Evolutionary conservation across 345 rosid genomes (phyloP), one percentile per base, ranked within the genome.

Genomic region (Gynandropsis gynandra): DNA sequence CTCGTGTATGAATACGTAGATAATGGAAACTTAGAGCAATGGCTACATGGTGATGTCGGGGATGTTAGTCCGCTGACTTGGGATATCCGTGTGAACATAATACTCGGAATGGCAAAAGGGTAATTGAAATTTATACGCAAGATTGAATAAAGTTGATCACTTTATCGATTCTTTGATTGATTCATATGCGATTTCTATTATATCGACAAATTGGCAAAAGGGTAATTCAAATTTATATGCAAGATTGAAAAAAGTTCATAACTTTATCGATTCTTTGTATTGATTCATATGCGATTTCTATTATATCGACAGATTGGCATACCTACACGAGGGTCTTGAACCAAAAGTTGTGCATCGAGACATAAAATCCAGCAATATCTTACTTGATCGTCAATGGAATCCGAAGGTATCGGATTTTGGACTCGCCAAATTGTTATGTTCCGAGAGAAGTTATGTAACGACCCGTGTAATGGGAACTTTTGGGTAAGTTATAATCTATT

Each of bases 381-480:
- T 90, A 52, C 80, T 90, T 50, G 98, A 90, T 73, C 78, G 75
- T 48, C 95, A 80, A 17, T 90, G 96, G 98, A 75, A 83, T 53
- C 37, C 96, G 10, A 90, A 82, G 72, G 90, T 90, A 35, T 90
- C 98, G 9, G 98, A 90, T 79, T 90, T 90, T 60, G 96, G 98
- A 29, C 98, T 90, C 6, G 98, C 98, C 43, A 90, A 90, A 74
- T 83, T 90, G 54, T 56, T 90, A 36, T 76, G 82, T 56, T 80
- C 96, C 0, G 96, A 89, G 56, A 80, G 71, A 48, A 86, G 86
- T 57, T 78, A 89, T 37, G 95, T 86, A 50, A 86, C 95, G 50
- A 89, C 97, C 7, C 86, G 97, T 16, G 95, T 89, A 52, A 89
- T 89, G 97, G 97, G 97, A 50, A 89, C 95, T 34, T 89, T 89